A percentile compares a stretch with the other conserved stretches of the same genome.
phyloP scores from a whole-genome alignment of 2,329 filamentous ascomycete species.

The Aspergillus pseudoglaucus region DNA sequence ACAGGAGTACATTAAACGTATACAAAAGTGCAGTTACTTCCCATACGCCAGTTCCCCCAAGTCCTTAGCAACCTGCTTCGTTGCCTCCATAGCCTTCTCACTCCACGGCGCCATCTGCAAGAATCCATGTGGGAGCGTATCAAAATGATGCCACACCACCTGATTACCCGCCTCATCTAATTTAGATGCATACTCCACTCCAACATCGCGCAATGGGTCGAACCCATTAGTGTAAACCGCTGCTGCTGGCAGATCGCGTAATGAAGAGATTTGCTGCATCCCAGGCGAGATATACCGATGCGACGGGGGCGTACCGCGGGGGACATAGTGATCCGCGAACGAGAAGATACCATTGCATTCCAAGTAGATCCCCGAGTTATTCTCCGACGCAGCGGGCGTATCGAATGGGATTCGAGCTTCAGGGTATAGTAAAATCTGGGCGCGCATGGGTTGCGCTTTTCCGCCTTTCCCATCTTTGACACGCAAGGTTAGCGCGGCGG shows the following conservation, averaged over 20 bases:
- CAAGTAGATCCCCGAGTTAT: conserved; percentile 30
- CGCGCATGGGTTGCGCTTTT: conserved; percentile 11
- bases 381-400: conserved; percentile 26
- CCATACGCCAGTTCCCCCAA: background rate
- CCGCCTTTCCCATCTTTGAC: conserved; percentile 16
- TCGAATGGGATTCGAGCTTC: conserved; percentile 28
- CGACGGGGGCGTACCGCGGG: conserved; percentile 14
- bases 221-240: conserved; percentile 27
- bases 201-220: conserved; percentile 26
- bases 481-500: conserved; percentile 24
- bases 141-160: conserved; percentile 22
- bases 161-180: conserved; percentile 21
- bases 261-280: conserved; percentile 17
- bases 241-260: conserved; percentile 20
- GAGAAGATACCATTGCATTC: conserved; percentile 30
- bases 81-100: conserved; percentile 14
- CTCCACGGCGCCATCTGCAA: conserved; percentile 28
- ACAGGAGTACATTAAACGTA: too few species aligned
- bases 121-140: conserved; percentile 22
- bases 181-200: conserved; percentile 24
- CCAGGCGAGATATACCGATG: conserved; percentile 26
- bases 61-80: background rate
- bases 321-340: conserved; percentile 29
- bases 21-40: background rate
- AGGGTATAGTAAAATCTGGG: conserved; percentile 30